Base-by-base conservation (phyloP, 768 basidiomycete genomes). In the Omphalotus guepiniiformis region DNA sequence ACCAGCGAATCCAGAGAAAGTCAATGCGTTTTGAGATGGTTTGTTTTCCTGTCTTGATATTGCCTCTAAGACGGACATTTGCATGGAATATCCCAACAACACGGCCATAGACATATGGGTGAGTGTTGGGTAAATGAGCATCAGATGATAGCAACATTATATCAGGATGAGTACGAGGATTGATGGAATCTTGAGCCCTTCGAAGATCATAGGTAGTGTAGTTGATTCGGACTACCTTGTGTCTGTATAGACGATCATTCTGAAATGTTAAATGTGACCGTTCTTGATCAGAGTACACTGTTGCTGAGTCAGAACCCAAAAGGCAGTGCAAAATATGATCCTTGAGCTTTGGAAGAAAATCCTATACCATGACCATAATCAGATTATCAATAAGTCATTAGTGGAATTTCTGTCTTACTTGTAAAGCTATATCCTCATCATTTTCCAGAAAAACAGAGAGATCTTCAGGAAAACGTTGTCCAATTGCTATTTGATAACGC, bases 151-250 rank as follows among this genome's bases (percentile, higher is more conserved):
- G 54, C 8, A 65, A 46, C 54, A 66, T 71, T 15, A 78, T 48
- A 21, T 74, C 61, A 0, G 59, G 42, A 13, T 69, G 64, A 0
- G 59, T 64, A 1, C 50, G 43, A 3, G 64, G 58, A 41, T 74
- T 71, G 42, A 78, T 55, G 1, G 61, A 40, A 39, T 73, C 68
- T 48, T 70, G 66, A 8, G 48, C 41, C 0, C 61, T 55, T 3
- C 58, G 57, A 9, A 66, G 35, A 52, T 72, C 64, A 51, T 71
- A 72, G 0, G 65, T 66, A 0, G 65, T 69, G 48, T 67, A 69
- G 53, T 69, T 66, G 48, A 70, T 35, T 0, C 59, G 60, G 8
- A 68, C 15, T 15, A 56, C 50, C 35, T 55, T 56, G 49, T 66
- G 61, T 12, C 8, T 35, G 35, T 47, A 67, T 26, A 61, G 51